Base-by-base conservation (phyloP, 805 yeast species). In the Clavispora fructus region DNA sequence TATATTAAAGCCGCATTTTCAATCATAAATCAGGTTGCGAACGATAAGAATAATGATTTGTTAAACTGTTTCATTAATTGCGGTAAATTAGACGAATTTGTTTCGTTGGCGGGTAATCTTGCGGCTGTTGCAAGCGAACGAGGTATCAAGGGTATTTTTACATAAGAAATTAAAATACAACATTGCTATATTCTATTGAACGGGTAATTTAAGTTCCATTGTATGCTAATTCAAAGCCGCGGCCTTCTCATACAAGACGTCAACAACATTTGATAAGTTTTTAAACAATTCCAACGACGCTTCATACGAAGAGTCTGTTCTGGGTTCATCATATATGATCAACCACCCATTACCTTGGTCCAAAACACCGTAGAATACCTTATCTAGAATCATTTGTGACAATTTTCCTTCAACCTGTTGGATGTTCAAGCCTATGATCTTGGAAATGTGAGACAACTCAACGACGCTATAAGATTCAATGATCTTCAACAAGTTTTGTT, bases 321-420 rank as follows among this genome's bases (percentile, higher is more conserved):
- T 82, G 37, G 96, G 96, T 62, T 90, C 87, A 48, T 89, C 95
- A 61, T 87, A 94, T 48, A 94, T 80, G 54, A 89, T 83, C 58
- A 94, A 77, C 96, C 97, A 94, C 8, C 99, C 99, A 63, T 91
- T 91, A 40, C 98, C 98, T 72, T 94, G 99, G 66, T 94, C 99
- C 56, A 94, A 75, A 32, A 94, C 98, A 41, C 99, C 99, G 61
- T 83, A 86, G 58, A 94, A 89, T n/a, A 90, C 87, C 60, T 88
- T 85, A 67, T 94, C 99, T 58, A 94, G 77, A 56, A 94, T 92
- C 98, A 94, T 92, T 67, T 92, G 97, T 41, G 95, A 83, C 53
- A 94, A 75, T 65, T 94, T 94, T 17, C 95, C 95, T 69, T 94
- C 99, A 29, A 94, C 89, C 62, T 89, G 95, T 52, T 82, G 85